These are phyloP conservation scores for Nannizzia gypsea DNA, from an alignment of 2,329 filamentous ascomycete genomes.

Conservation along the genomic window DNA sequence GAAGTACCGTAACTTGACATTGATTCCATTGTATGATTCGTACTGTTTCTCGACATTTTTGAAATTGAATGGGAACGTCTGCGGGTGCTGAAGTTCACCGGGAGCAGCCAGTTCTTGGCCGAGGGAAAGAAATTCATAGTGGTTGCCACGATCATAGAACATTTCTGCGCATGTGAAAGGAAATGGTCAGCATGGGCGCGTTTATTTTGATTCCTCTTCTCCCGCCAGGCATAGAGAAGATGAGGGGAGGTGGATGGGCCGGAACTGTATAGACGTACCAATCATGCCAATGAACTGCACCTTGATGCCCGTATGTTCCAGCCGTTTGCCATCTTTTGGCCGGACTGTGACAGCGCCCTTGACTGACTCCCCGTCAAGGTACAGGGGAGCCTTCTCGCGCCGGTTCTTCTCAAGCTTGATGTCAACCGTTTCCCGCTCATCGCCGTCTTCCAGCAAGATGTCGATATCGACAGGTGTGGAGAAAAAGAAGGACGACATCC, in stretches of 20 bases:
- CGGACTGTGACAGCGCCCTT: slow-evolving; percentile 90
- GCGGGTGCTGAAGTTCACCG: slow-evolving; percentile 94
- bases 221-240: not conserved
- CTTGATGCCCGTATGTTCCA: slow-evolving; percentile 98
- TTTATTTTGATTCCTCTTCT: not conserved
- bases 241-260: not conserved
- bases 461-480: slow-evolving; percentile 98
- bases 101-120: slow-evolving; percentile 94
- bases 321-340: slow-evolving; percentile 92
- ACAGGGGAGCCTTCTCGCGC: slow-evolving; percentile 90
- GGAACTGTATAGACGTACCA: slow-evolving; percentile 41
- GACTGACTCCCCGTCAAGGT: slow-evolving; percentile 96
- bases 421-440: slow-evolving; percentile 89
- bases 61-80: slow-evolving; percentile 99
- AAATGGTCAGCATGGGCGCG: not conserved
- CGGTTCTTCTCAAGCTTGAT: slow-evolving; percentile 98
- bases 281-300: slow-evolving; percentile 99
- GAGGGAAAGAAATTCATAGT: slow-evolving; percentile 96
- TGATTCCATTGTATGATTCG: slow-evolving; percentile 99
- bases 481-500: slow-evolving; percentile 98
- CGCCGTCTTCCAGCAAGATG: slow-evolving; percentile 88
- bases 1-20: slow-evolving; percentile 97
- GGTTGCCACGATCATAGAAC: slow-evolving; percentile 99
- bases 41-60: slow-evolving; percentile 99
- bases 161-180: slow-evolving; percentile 53